Evolutionary conservation across 1,139 yeast species (phyloP).

Genomic region (Blastobotrys capitulatus): DNA sequence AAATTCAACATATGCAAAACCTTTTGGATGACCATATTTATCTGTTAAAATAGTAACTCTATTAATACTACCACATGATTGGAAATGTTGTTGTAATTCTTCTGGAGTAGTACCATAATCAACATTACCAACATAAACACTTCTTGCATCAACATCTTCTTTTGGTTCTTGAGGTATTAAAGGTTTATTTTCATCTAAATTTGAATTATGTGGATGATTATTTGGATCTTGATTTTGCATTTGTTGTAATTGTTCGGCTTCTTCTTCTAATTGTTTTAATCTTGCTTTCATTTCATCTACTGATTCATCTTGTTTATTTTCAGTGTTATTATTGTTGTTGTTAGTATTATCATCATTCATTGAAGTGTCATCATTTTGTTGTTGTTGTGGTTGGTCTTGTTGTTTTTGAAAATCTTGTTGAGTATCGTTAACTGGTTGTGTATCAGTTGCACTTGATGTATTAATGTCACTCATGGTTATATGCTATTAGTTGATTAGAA

Average conservation of each 20-base stretch:
- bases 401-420: background rate
- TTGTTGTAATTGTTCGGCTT: constrained; percentile 48
- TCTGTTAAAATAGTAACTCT: constrained; percentile 77
- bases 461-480: background rate
- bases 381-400: background rate
- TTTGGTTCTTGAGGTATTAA: constrained; percentile 40
- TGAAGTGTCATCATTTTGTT: background rate
- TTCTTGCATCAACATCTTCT: constrained; percentile 65
- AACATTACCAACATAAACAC: constrained; percentile 84
- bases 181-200: constrained; percentile 30
- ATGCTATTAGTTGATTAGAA: background rate
- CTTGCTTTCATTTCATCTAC: constrained; percentile 33
- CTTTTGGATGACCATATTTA: constrained; percentile 73
- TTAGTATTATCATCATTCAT: background rate
- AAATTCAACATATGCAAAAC: constrained; percentile 81
- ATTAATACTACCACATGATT: constrained; percentile 68
- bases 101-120: constrained; percentile 76
- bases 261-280: constrained; percentile 45
- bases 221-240: constrained; percentile 34
- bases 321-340: background rate
- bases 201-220: constrained; percentile 21
- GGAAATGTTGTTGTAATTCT: constrained; percentile 74
- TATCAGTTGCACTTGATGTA: background rate
- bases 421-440: background rate
- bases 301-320: background rate